Evolutionary conservation across 306 rosid species (phyloP).

Genomic region (Delonix regia): DNA sequence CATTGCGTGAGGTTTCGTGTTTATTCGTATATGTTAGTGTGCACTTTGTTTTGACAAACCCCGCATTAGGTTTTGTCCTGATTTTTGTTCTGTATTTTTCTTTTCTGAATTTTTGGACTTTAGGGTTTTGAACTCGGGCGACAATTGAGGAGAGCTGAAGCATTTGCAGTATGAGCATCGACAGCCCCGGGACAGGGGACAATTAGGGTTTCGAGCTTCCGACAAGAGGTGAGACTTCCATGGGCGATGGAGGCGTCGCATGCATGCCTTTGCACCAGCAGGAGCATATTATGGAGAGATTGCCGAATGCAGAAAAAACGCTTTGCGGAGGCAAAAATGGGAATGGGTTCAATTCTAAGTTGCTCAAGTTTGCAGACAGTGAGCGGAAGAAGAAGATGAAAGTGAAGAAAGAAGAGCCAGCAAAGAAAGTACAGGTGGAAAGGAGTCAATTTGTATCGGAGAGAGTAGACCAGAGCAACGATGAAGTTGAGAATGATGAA

Average conservation of each 20-base stretch:
- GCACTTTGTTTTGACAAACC: constrained; percentile 39
- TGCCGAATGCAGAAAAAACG: constrained; percentile 79
- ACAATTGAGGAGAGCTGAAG: constrained; percentile 48
- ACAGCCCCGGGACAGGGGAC: constrained; percentile 83
- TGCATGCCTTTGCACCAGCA: constrained; percentile 89
- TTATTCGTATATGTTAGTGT: constrained; percentile 12
- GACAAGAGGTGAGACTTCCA: constrained; percentile 70
- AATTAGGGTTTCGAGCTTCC: constrained; percentile 80
- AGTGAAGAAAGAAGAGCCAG: constrained; percentile 47
- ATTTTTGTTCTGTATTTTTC: constrained; percentile 29
- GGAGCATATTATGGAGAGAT: constrained; percentile 83
- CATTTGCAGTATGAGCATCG: constrained; percentile 93
- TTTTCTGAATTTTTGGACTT: constrained; percentile 35
- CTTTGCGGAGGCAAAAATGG: constrained; percentile 78
- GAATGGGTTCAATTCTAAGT: constrained; percentile 78
- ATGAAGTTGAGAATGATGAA: constrained; percentile 61
- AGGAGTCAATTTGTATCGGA: constrained; percentile 51
- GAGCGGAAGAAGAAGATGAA: constrained; percentile 78
- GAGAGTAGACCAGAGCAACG: constrained; percentile 50
- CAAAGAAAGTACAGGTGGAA: constrained; percentile 40
- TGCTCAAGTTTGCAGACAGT: constrained; percentile 58
- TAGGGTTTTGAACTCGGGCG: constrained; percentile 69
- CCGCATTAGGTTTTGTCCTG: constrained; percentile 58
- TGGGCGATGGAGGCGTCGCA: constrained; percentile 99
- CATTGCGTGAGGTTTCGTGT: constrained; percentile 20